Evolutionary conservation across 176 grass and related monocot species (phyloP), one percentile per base, ranked within the genome.

Genomic region (Oryza glumipatula): DNA sequence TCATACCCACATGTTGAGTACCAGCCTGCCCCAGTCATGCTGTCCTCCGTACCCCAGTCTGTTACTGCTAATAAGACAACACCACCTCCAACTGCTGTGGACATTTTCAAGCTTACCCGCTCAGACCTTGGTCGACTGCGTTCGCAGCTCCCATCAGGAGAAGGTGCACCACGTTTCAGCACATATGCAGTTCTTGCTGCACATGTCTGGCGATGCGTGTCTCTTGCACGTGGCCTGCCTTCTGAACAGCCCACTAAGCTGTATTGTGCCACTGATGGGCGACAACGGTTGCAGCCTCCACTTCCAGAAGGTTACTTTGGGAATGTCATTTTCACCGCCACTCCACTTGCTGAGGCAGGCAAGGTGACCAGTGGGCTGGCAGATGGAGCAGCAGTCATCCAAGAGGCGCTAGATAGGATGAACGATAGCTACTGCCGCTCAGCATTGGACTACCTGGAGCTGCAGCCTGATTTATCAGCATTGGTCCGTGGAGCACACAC

Each of bases 291-390:
- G 32, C 93, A 67, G 14, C 92, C 95, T 0, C 84, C 84, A 43
- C 90, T 98, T 58, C 91, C 92, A 10, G 80, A 91, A 14, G 95
- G 95, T 36, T 97, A 97, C 67, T 97, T 97, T 13, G 95, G 95
- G 33, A 97, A 97, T 82, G 95, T 97, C 14, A 92, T 97, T 72
- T 97, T 97, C 90, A 97, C 92, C 0, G 90, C 88, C 38, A 94
- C 95, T 17, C 95, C 95, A 13, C 84, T 97, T 39, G 90, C 90
- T 0, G 76, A 92, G 30, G 90, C 88, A 1, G 76, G 87, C 48
- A 92, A 91, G 81, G 92, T 98, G 4, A 78, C 82, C 11, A 33
- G 86, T 15, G 72, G 63, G 0, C n/a, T 92, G 15, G 75, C 71
- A 0, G 72, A 73, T 5, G 94, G 83, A 49, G 88, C 90, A 46